Conservation (phyloP, 2,329 filamentous ascomycete species). For the Eutypella sp. region DNA sequence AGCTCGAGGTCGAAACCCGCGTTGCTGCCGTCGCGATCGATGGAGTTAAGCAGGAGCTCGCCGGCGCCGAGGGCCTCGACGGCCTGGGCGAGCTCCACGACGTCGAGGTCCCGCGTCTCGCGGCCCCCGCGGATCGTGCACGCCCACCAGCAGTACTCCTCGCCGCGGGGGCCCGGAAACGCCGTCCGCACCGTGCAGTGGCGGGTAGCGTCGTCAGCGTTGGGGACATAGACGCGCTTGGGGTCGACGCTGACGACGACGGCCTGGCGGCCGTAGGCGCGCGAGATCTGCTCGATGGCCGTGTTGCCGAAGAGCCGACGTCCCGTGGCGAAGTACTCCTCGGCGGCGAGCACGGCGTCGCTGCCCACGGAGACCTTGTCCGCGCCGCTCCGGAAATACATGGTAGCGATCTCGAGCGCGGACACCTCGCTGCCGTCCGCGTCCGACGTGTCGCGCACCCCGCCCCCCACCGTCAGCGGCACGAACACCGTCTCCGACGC, state of each 20-base stretch:
- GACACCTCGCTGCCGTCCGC: slow-evolving; percentile 81
- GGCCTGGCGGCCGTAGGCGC: slow-evolving; percentile 91
- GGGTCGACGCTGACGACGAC: slow-evolving; percentile 96
- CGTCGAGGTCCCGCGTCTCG: slow-evolving; percentile 90
- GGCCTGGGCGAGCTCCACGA: slow-evolving; percentile 78
- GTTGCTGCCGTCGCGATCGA: slow-evolving; percentile 94
- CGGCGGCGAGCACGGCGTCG: slow-evolving; percentile 87
- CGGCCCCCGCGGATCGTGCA: slow-evolving; percentile 95
- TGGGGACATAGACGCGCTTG: slow-evolving; percentile 80
- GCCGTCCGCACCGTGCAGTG: slow-evolving; percentile 68
- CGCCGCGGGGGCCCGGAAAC: slow-evolving; percentile 67
- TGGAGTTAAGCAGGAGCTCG: slow-evolving; percentile 94
- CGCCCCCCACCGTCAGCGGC: slow-evolving; percentile 89
- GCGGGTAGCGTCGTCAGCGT: slow-evolving; percentile 63
- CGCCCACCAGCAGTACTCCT: slow-evolving; percentile 89
- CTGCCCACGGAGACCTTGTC: slow-evolving; percentile 98
- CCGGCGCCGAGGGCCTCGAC: slow-evolving; percentile 95
- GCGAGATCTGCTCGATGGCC: slow-evolving; percentile 91
- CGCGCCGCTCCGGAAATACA: slow-evolving; percentile 96
- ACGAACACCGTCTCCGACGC: slow-evolving; percentile 93
- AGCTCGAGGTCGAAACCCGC: slow-evolving; percentile 92
- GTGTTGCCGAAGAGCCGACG: slow-evolving; percentile 71
- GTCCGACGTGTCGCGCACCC: slow-evolving; percentile 89
- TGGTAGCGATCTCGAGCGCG: slow-evolving; percentile 85
- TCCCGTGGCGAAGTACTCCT: slow-evolving; percentile 76